Percentiles rank a stretch among this genome's conserved stretches.
Conservation (phyloP, 2,329 filamentous ascomycete species). For the Aspergillus sp. region DNA sequence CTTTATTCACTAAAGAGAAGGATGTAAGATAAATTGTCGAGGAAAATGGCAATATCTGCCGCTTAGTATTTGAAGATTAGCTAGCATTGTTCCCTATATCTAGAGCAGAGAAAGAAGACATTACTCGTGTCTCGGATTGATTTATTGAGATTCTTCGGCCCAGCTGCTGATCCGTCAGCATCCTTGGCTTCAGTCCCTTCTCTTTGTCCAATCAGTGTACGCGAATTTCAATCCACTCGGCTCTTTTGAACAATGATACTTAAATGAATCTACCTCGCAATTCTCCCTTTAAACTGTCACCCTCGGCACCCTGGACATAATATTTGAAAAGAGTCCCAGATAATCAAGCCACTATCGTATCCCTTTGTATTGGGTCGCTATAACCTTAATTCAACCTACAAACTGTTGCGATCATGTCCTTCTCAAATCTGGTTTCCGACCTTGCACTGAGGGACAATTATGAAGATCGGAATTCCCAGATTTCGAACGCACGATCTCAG, state of each 20-base stretch:
- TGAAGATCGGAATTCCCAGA: constrained; percentile 45
- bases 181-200: background rate
- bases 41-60: background rate
- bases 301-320: background rate
- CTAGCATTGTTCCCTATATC: no score
- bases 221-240: background rate
- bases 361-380: background rate
- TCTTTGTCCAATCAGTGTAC: background rate
- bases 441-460: constrained; percentile 47
- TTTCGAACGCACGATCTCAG: constrained; percentile 43
- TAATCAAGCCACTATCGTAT: background rate
- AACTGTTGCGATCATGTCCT: constrained; percentile 42
- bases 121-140: background rate
- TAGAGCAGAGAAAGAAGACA: background rate
- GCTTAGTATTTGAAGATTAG: no score
- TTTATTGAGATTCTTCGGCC: background rate
- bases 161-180: background rate
- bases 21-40: background rate
- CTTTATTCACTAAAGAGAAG: background rate
- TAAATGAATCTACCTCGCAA: background rate
- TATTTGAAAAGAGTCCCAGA: background rate
- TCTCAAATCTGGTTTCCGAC: constrained; percentile 52
- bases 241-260: background rate
- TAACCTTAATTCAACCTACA: background rate
- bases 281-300: background rate